phyloP scores from a whole-genome alignment of 306 rosid genomes.

The Castanopsis chinensis region DNA sequence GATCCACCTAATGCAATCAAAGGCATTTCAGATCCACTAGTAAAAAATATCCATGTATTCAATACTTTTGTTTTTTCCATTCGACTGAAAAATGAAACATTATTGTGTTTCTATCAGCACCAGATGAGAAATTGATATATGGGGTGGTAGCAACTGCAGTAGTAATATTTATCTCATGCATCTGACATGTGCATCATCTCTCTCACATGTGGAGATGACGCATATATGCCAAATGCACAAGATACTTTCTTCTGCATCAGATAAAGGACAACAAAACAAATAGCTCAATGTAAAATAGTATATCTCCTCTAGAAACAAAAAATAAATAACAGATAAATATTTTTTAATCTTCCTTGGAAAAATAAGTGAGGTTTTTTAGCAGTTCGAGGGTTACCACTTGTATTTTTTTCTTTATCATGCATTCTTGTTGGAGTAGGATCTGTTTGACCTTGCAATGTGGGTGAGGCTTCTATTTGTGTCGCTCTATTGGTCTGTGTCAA shows the following conservation, averaged over 20 bases:
- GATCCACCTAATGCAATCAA: constrained; percentile 26
- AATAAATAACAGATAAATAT: not conserved
- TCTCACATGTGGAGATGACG: too few relatives aligned
- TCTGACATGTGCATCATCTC: too few relatives aligned
- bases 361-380: not conserved
- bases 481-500: constrained; percentile 10
- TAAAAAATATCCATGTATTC: not conserved
- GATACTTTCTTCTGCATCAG: not conserved
- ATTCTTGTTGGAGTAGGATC: constrained; percentile 21
- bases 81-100: not conserved
- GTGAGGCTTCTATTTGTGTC: constrained; percentile 22
- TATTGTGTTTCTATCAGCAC: not conserved
- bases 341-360: not conserved
- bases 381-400: constrained; percentile 34
- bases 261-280: not conserved
- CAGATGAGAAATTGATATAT: not conserved
- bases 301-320: not conserved
- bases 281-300: not conserved
- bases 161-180: too few relatives aligned
- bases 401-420: constrained; percentile 19
- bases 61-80: not conserved
- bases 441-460: constrained; percentile 15
- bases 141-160: not conserved
- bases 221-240: too few relatives aligned
- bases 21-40: constrained; percentile 10